Base-by-base conservation (phyloP, 257 asterid genomes). In the Buddleja alternifolia region DNA sequence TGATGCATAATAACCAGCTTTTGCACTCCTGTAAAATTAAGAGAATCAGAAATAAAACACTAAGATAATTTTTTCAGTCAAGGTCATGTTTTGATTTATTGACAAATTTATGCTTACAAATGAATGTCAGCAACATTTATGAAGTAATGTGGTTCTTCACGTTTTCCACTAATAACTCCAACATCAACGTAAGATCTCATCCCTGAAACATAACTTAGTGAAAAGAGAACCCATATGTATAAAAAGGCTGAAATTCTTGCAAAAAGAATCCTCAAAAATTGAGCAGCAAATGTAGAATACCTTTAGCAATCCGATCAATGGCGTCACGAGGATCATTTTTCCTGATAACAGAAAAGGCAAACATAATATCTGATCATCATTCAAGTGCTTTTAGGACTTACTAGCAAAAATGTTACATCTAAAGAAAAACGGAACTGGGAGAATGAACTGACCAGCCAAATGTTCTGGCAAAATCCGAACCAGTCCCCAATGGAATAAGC, bases 401-500 rank as follows among this genome's bases (percentile, higher is more conserved):
- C 29, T 48, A 39, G 41, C 0, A 4, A 39, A 45, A 60, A 54
- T 10, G 42, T 60, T n/a, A n/a, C 55, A 67, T 10, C 16, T 8
- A 50, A 45, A 63, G 42, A 65, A 47, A 72, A 81, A 52, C 58
- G 66, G 70, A 60, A 71, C 19, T 60, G 67, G 73, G 77, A 67
- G 71, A 75, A 37, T 72, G 40, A 67, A 77, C 91, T 80, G 39
- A 92, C 98, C 95, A 92, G 64, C 96, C 90, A 75, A 87, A 80
- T 52, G 98, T 89, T 79, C 96, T 86, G 54, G 96, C 94, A 69
- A 89, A 92, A 78, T 92, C 98, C 39, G 96, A 92, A 80, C 94
- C 98, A 71, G 96, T 92, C 73, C 98, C 98, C 80, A 92, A 76
- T 44, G 98, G 98, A 44, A 92, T 87, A 69, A 89, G 85, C 96